Base-by-base conservation (phyloP, 257 asterid genomes). In the Capsicum chinense region DNA sequence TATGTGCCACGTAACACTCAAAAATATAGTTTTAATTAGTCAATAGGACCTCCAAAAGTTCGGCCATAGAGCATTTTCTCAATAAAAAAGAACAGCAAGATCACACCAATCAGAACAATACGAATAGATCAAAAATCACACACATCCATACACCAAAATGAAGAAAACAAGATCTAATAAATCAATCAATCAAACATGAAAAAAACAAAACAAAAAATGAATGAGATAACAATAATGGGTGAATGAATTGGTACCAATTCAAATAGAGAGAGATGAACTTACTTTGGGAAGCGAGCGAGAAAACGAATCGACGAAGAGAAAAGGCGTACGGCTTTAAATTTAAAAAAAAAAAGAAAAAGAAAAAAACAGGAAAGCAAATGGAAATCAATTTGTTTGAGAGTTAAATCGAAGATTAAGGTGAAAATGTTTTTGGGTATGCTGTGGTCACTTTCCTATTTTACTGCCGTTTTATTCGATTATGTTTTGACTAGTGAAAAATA, bases 151-250 rank as follows among this genome's bases (percentile, higher is more conserved):
- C 79, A 44, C 35, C 37, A 71, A 44, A 71, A 44, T 44, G 14
- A 5, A 10, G 2, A n/a, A 5, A 71, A 47, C 58, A 71, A 47
- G 79, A 47, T 73, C 19, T 73, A 48, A 47, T 73, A n/a, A 70
- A 44, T 37, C 17, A 66, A 33, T 39, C 33, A 44, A 1, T 16
- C 47, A 33, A 64, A 64, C n/a, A 33, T 64, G 47, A 6, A 0
- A 73, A 47, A 9, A 48, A 11, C 7, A n/a, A 47, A 47, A 0
- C 5, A 26, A 26, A 26, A 26, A n/a, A 9, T 71, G 9, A 17
- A 44, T 44, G 17, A 71, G n/a, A 71, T 16, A 70, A 70, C 17
- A 71, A 71, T n/a, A 47, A 44, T n/a, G n/a, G 80, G 17, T 71
- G n/a, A n/a, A 47, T 47, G 59, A n/a, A n/a, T n/a, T n/a, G 47